Evolutionary conservation across 371 early-diverging fungal genomes (phyloP).

Genomic region (Mortierella sp.): DNA sequence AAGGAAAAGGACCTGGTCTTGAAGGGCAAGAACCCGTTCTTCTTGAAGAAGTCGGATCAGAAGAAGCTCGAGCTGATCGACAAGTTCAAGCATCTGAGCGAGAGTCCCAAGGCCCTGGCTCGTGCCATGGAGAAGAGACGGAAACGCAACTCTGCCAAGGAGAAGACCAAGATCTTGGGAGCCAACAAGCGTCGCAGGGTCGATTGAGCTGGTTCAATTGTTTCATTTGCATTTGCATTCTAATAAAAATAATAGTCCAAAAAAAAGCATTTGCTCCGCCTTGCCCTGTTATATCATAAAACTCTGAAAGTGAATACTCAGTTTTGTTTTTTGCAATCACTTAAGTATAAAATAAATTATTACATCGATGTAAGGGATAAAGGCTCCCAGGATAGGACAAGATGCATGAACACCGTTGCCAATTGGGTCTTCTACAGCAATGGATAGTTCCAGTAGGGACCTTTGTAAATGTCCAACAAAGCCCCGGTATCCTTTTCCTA

Average conservation of each 20-base stretch:
- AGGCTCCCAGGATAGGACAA: too few species aligned
- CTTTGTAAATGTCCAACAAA: too few species aligned
- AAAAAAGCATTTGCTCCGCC: background rate
- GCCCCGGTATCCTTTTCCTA: too few species aligned
- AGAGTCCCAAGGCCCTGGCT: slow-evolving; percentile 77
- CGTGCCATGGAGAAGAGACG: slow-evolving; percentile 88
- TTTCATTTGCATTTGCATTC: background rate
- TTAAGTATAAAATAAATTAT: too few species aligned
- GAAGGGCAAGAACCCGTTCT: slow-evolving; percentile 92
- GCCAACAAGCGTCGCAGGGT: slow-evolving; percentile 42
- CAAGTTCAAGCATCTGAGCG: slow-evolving; percentile 76
- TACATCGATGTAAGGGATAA: too few species aligned
- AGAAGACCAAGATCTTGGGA: slow-evolving; percentile 60
- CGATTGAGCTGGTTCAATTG: background rate
- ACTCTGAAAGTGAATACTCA: too few species aligned
- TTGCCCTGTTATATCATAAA: too few species aligned
- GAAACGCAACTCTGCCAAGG: slow-evolving; percentile 89
- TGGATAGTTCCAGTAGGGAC: too few species aligned
- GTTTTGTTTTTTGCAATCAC: too few species aligned
- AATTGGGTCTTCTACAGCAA: too few species aligned
- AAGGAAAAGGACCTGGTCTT: slow-evolving; percentile 81
- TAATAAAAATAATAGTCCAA: background rate
- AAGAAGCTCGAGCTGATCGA: slow-evolving; percentile 85
- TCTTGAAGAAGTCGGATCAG: slow-evolving; percentile 86
- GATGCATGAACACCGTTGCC: too few species aligned